A percentile compares a stretch with the other conserved stretches of the same genome.
Evolutionary conservation across 2,329 filamentous ascomycete species (phyloP).

Genomic region (Coniella vitis): DNA sequence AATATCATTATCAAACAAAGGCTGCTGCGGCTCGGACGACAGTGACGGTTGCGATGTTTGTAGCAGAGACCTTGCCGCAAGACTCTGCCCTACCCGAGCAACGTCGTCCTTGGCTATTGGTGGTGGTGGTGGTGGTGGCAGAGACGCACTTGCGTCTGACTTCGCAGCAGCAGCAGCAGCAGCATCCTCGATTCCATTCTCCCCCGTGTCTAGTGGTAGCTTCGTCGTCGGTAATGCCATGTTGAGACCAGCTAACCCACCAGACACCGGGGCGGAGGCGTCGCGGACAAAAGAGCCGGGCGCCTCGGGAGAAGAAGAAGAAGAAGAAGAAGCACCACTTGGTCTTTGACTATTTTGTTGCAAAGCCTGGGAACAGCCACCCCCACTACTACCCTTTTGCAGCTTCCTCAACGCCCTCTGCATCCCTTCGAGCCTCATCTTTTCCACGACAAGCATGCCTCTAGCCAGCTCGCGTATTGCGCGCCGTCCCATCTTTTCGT

Average conservation of each 20-base stretch:
- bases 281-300: no score
- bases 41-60: no score
- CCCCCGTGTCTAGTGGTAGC: no score
- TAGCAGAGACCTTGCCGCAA: no score
- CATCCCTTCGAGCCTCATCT: slow-evolving; percentile 72
- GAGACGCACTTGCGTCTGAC: neutral
- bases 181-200: slow-evolving; percentile 4
- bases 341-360: neutral
- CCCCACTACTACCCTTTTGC: slow-evolving; percentile 21
- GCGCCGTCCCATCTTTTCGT: slow-evolving; percentile 67
- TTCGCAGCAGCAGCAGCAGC: neutral
- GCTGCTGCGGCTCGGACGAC: no score
- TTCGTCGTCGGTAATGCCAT: no score
- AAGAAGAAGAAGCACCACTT: no score
- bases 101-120: neutral
- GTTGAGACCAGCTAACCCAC: slow-evolving; percentile 14
- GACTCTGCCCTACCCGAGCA: no score
- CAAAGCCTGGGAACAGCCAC: neutral
- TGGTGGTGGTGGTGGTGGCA: no score
- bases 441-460: slow-evolving; percentile 74
- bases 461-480: slow-evolving; percentile 71
- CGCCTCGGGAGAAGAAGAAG: no score
- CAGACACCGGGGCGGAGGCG: neutral
- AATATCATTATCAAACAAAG: no score
- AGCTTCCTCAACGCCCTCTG: slow-evolving; percentile 67